Evolutionary conservation across 225 moss, liverwort and hornwort genomes (phyloP), one percentile per base, ranked within the genome.

Genomic region (Ulota crispa): DNA sequence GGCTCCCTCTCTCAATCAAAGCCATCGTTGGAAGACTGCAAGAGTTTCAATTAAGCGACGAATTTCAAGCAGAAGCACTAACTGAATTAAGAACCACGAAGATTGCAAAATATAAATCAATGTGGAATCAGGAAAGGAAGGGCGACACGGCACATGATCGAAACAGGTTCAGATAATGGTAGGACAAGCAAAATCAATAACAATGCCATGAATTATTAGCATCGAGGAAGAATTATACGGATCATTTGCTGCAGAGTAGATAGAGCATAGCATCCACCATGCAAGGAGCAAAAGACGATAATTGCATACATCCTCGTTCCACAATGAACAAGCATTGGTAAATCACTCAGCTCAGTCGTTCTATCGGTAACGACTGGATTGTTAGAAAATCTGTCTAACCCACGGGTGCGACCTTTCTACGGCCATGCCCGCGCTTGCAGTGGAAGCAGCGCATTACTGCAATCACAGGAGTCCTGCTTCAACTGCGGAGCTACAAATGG

Each of bases 181-280:
- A 23, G 13, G 45, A 47, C 15, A 15, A 47, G 45, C 15, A 56
- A 65, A 43, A 53, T 62, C 45, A 78, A 67, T 32, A 42, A 11
- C 24, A 50, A 47, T 47, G 13, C 10, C 41, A 73, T 31, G 11
- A 12, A 67, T 78, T 53, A 77, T 72, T 70, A 60, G 34, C 71
- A 20, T 45, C 36, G 50, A 37, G 30, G 52, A 73, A 41, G 73
- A 31, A 67, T 57, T 62, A 76, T 63, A 52, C 30, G 61, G 39
- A 34, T 27, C 82, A 28, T 57, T 86, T 76, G 70, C 53, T 67
- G 27, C 76, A 31, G 20, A 14, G 78, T 56, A 75, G 54, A 72
- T 53, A 72, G 53, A 77, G 80, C 80, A 73, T 67, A 19, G 77
- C 77, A 80, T 80, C 62, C 77, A 82, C 76, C 68, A 68, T 42